Conservation (phyloP, 169 alveolate genomes). For the Plasmodium reichenowi region DNA sequence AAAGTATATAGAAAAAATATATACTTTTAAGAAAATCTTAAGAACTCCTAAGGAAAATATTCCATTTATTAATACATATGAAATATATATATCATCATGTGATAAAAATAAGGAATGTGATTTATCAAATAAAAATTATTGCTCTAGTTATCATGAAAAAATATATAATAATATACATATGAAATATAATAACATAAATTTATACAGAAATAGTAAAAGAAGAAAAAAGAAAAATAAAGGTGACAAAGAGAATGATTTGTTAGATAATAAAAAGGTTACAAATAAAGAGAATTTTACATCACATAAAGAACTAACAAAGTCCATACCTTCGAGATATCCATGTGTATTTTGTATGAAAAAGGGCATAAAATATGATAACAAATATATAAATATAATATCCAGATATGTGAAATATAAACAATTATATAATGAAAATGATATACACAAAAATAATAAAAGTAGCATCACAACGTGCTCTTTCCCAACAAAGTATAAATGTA, state of each 20-base stretch:
- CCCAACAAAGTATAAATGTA: too few relatives aligned
- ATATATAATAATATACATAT: neutral
- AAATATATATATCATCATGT: slow-evolving; percentile 10
- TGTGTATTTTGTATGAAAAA: slow-evolving; percentile 22
- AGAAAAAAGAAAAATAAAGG: slow-evolving; percentile 12
- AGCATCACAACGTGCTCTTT: too few relatives aligned
- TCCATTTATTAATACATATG: slow-evolving; percentile 1
- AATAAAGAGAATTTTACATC: neutral
- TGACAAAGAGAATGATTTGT: neutral
- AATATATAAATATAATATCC: slow-evolving; percentile 8
- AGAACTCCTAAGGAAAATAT: neutral
- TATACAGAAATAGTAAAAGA: slow-evolving; percentile 5
- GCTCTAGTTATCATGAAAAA: neutral
- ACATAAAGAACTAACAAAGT: neutral
- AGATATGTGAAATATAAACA: slow-evolving; percentile 28
- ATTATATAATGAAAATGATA: neutral
- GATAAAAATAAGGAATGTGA: neutral
- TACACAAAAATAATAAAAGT: too few relatives aligned
- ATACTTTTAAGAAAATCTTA: neutral
- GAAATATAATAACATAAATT: neutral
- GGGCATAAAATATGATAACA: neutral
- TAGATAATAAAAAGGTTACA: neutral
- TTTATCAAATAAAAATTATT: neutral
- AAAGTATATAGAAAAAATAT: neutral
- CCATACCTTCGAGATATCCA: neutral